Evolutionary conservation across 176 grass and related monocot genomes (phyloP), one percentile per base, ranked within the genome.

Genomic region (Ananas comosus): DNA sequence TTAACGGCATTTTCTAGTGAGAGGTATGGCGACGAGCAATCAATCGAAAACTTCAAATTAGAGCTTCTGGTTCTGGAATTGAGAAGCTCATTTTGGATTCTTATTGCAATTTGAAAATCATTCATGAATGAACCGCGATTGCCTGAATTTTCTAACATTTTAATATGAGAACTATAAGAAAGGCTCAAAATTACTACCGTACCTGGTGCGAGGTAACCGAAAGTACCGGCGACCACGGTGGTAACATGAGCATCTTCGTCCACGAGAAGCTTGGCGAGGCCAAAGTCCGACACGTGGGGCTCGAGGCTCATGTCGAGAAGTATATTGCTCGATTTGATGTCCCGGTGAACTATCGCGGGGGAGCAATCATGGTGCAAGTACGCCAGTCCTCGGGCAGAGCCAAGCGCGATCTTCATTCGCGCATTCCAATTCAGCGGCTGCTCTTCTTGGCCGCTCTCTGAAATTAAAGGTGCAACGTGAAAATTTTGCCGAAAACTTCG

Each of bases 291-390:
- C 4, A 93, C 82, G 8, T 80, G 90, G 3, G 94, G 94, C 72
- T 93, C 94, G 59, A 99, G 63, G 78, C 70, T 91, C 63, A 66
- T 87, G 71, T 99, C 89, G 14, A 99, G 90, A 76, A 99, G 90
- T 80, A 99, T 86, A 69, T 99, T 99, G 61, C 89, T 99, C 12
- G 94, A 88, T 79, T 99, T 99, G 28, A 99, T 93, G 63, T 93
- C 94, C 64, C 87, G 79, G 61, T 99, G 94, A 53, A 93, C 80
- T 10, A 99, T 99, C 28, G 81, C 87, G 10, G 94, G 94, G 0
- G 94, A 93, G 29, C 94, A 99, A 51, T 99, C 89, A 42, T 99
- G 89, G 74, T 99, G 94, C 69, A 99, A 18, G 76, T 99, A 99
- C 0, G 89, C 94, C 64, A 99, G 18, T 0, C 94, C 94, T 63